phyloP scores from a whole-genome alignment of 768 basidiomycete species.

The Gelatoporia subvermispora region DNA sequence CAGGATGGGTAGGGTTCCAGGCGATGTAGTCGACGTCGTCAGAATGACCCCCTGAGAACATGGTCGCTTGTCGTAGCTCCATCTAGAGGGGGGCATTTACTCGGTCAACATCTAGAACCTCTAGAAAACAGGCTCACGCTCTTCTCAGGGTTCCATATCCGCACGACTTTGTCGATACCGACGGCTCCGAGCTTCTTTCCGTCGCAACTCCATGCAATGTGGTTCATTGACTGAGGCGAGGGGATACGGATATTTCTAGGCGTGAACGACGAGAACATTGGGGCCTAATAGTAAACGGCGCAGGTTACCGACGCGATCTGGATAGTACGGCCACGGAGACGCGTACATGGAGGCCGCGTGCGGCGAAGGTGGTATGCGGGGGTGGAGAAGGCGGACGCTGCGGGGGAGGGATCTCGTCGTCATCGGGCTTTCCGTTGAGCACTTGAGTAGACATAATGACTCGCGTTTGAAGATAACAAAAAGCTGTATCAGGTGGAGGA shows the following conservation, averaged over 20 bases:
- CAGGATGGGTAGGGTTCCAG: slow-evolving; percentile 84
- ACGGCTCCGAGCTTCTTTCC: slow-evolving; percentile 79
- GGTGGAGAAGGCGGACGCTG: slow-evolving; percentile 64
- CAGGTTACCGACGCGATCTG: slow-evolving; percentile 7
- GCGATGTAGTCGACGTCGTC: slow-evolving; percentile 80
- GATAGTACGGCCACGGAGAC: slow-evolving; percentile 1
- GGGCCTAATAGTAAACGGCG: slow-evolving; percentile 43
- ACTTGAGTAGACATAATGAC: slow-evolving; percentile 21
- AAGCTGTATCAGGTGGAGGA: too few species aligned
- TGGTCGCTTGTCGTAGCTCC: slow-evolving; percentile 61
- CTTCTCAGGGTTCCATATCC: slow-evolving; percentile 78
- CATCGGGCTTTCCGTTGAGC: slow-evolving; percentile 40
- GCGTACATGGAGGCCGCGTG: slow-evolving; percentile 72
- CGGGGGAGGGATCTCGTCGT: slow-evolving; percentile 27
- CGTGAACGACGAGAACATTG: slow-evolving; percentile 76
- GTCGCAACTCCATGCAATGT: slow-evolving; percentile 83
- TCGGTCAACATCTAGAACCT: not conserved
- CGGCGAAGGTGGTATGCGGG: slow-evolving; percentile 63
- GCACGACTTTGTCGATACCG: slow-evolving; percentile 71
- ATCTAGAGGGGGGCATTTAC: slow-evolving; percentile 40
- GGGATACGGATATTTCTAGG: slow-evolving; percentile 69
- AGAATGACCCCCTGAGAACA: slow-evolving; percentile 66
- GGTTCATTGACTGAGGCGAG: slow-evolving; percentile 60
- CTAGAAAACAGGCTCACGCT: slow-evolving; percentile 38
- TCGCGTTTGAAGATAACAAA: not conserved